A percentile compares a stretch with the other conserved stretches of the same genome.
phyloP scores from a whole-genome alignment of 306 rosid species.

The Parietaria judaica region DNA sequence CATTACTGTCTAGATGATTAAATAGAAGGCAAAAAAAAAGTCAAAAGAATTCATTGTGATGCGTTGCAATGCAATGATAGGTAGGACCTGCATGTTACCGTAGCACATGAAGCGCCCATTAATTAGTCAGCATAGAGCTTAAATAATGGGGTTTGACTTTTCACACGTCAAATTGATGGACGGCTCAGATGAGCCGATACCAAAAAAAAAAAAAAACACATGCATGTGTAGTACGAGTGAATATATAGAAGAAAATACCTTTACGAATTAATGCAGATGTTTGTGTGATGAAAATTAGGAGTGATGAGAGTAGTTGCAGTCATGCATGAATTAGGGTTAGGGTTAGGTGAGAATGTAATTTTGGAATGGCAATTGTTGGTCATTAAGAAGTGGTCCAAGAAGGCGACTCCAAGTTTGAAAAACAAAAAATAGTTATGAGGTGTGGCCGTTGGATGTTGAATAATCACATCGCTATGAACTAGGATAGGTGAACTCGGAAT shows the following conservation, averaged over 20 bases:
- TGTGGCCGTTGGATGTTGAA: background rate
- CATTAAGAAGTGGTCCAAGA: background rate
- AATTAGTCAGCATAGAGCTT: background rate
- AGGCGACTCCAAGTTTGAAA: background rate
- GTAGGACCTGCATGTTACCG: background rate
- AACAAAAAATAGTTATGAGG: background rate
- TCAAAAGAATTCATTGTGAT: background rate
- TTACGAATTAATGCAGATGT: background rate
- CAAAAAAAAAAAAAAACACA: too few relatives aligned
- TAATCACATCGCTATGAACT: too few relatives aligned
- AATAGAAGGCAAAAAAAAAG: background rate
- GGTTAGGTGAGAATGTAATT: background rate
- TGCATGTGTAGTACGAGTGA: too few relatives aligned
- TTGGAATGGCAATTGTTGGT: background rate
- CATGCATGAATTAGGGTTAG: too few relatives aligned
- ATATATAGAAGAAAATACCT: background rate
- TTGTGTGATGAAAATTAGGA: too few relatives aligned
- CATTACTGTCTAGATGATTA: background rate
- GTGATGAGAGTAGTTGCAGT: too few relatives aligned
- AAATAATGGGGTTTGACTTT: background rate
- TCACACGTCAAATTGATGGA: background rate
- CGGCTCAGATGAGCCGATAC: background rate
- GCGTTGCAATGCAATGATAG: background rate
- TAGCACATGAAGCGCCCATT: background rate
- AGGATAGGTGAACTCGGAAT: too few relatives aligned